A percentile compares a stretch with the other conserved stretches of the same genome.
Conservation (phyloP, 768 basidiomycete genomes). For the Paxillus ammoniavirescens region DNA sequence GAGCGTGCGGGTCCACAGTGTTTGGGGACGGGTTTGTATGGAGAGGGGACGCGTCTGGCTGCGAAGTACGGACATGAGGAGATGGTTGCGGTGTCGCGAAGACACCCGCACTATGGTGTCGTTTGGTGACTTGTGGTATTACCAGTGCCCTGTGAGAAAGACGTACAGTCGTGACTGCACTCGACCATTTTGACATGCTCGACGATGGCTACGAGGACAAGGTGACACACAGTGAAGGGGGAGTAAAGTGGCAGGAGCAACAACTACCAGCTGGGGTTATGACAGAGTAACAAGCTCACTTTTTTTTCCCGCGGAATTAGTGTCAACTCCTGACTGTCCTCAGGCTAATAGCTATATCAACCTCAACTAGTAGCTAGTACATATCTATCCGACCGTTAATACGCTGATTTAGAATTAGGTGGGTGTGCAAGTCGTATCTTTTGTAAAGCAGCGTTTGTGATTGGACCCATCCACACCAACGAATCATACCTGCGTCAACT, state of each 20-base stretch:
- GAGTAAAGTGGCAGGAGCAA: no score
- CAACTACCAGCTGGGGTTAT: no score
- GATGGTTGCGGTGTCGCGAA: conserved; percentile 33
- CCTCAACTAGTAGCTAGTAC: no score
- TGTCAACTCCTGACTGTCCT: neutral
- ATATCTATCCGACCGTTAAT: no score
- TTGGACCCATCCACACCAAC: neutral
- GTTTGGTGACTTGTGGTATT: conserved; percentile 13
- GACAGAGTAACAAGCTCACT: no score
- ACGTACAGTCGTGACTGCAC: conserved; percentile 14
- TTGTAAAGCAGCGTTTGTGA: neutral
- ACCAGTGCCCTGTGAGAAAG: conserved; percentile 9
- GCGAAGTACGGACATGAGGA: conserved; percentile 13
- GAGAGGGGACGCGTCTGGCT: conserved; percentile 5
- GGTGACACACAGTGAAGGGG: neutral
- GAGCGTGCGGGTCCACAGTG: conserved; percentile 58
- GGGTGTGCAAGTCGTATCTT: neutral
- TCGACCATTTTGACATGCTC: conserved; percentile 22
- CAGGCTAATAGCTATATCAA: no score
- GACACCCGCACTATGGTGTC: conserved; percentile 40
- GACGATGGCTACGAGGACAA: conserved; percentile 8
- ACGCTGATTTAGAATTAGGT: neutral
- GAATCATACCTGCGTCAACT: neutral
- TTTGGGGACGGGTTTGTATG: conserved; percentile 9
- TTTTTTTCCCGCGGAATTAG: conserved; percentile 17